A percentile compares a stretch with the other conserved stretches of the same genome.
phyloP scores from a whole-genome alignment of 108 stramenopile species.

The Fragilariopsis cylindrus region DNA sequence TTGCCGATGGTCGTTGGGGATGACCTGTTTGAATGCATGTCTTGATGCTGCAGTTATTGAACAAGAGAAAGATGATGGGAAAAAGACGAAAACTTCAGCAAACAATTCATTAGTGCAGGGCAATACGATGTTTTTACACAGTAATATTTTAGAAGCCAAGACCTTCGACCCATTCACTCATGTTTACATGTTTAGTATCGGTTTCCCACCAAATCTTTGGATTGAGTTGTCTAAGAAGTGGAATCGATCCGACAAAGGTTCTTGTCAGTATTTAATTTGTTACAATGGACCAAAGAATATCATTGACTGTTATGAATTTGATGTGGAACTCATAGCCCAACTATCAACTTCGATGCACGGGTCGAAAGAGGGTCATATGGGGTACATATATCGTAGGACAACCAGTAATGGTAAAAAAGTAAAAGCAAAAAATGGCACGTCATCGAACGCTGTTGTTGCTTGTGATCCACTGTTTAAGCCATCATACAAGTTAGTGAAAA shows the following conservation, averaged over 20 bases:
- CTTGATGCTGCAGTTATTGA: slow-evolving; percentile 40
- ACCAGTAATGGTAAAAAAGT: slow-evolving; percentile 6
- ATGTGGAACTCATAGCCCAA: slow-evolving; percentile 73
- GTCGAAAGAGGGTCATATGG: slow-evolving; percentile 78
- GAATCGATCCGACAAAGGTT: slow-evolving; percentile 34
- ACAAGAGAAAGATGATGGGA: background rate
- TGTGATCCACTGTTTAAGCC: slow-evolving; percentile 70
- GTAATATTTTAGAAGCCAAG: slow-evolving; percentile 82
- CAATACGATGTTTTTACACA: slow-evolving; percentile 69
- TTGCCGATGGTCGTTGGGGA: slow-evolving; percentile 78
- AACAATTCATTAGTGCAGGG: slow-evolving; percentile 26
- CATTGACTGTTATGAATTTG: slow-evolving; percentile 72
- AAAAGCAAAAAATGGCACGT: slow-evolving; percentile 9
- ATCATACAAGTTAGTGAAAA: slow-evolving; percentile 49
- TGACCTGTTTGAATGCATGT: slow-evolving; percentile 69
- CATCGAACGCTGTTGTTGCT: slow-evolving; percentile 19
- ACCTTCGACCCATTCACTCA: slow-evolving; percentile 96
- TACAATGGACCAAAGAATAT: slow-evolving; percentile 75
- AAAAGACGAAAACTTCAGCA: slow-evolving; percentile 4
- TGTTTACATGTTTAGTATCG: slow-evolving; percentile 98
- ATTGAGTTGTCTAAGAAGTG: slow-evolving; percentile 64
- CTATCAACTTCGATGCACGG: slow-evolving; percentile 84
- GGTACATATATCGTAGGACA: slow-evolving; percentile 78
- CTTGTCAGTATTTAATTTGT: slow-evolving; percentile 67
- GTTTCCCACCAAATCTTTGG: slow-evolving; percentile 77